A percentile compares a stretch with the other conserved stretches of the same genome.
phyloP scores from a whole-genome alignment of 495 filamentous ascomycete species.

The Lophiostoma macrostomum region DNA sequence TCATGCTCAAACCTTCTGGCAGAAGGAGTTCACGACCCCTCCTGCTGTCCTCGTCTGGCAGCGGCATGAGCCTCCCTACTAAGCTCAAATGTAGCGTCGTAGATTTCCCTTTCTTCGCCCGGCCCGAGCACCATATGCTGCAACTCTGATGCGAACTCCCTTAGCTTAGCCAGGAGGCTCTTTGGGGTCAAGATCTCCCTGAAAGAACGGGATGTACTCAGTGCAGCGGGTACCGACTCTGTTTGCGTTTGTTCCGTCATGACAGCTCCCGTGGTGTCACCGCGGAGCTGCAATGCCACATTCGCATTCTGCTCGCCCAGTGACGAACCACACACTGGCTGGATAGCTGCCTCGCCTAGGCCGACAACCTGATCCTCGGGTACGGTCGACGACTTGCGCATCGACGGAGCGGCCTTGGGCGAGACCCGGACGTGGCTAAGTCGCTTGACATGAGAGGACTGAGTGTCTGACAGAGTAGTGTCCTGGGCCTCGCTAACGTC shows the following conservation, averaged over 20 bases:
- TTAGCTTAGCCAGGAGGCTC: slow-evolving; percentile 32
- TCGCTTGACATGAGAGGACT: slow-evolving; percentile 21
- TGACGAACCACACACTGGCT: not conserved
- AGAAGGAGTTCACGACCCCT: no score
- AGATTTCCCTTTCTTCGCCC: slow-evolving; percentile 38
- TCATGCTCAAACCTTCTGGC: no score
- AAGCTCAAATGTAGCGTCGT: slow-evolving; percentile 40
- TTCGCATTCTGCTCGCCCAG: slow-evolving; percentile 13
- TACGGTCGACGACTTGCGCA: not conserved
- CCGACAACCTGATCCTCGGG: not conserved
- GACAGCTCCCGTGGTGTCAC: slow-evolving; percentile 9
- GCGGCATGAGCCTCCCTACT: slow-evolving; percentile 37
- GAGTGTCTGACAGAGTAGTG: not conserved
- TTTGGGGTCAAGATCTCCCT: slow-evolving; percentile 29
- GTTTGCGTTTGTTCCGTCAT: slow-evolving; percentile 4
- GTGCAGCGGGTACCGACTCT: not conserved
- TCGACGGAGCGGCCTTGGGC: slow-evolving; percentile 6
- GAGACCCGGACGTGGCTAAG: slow-evolving; percentile 31
- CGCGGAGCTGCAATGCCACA: slow-evolving; percentile 15
- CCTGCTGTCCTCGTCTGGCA: slow-evolving; percentile 29
- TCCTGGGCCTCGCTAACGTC: slow-evolving; percentile 18
- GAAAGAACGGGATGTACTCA: slow-evolving; percentile 12
- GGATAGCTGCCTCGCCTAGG: not conserved
- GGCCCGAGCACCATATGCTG: slow-evolving; percentile 32
- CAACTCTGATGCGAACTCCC: slow-evolving; percentile 28